Percentiles rank a stretch among this genome's conserved stretches.
These are phyloP conservation scores for Sporothrix euskadiensis DNA, from an alignment of 2,329 filamentous ascomycete genomes.

Conservation along the genomic window DNA sequence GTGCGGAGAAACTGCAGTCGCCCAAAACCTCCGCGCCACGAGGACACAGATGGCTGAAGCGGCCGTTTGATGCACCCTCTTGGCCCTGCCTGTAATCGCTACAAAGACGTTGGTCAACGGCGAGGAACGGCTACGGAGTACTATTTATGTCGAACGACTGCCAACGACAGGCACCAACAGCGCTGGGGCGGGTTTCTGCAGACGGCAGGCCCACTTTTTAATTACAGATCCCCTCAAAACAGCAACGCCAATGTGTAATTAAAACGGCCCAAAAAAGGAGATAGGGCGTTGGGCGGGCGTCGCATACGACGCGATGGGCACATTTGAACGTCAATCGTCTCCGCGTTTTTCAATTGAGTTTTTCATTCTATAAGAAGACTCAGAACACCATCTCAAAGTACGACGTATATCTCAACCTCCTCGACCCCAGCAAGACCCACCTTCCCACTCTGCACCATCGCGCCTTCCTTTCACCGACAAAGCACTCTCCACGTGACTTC, in stretches of 20 bases:
- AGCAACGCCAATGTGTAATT: slow-evolving; percentile 16
- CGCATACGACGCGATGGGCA: neutral
- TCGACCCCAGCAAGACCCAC: neutral
- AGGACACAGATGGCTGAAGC: neutral
- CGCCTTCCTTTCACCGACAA: neutral
- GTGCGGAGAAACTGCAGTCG: neutral
- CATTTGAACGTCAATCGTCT: neutral
- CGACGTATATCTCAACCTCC: neutral
- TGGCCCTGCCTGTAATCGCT: neutral
- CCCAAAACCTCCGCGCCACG: slow-evolving; percentile 7
- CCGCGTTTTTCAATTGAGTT: neutral
- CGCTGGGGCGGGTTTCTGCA: neutral
- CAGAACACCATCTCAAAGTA: neutral
- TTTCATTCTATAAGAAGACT: neutral
- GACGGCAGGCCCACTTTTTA: neutral
- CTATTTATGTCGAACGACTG: neutral
- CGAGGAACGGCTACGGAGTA: neutral
- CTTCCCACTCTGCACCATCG: neutral
- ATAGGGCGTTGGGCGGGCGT: neutral
- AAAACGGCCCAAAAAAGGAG: neutral
- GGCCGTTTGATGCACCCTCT: neutral
- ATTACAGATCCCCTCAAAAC: slow-evolving; percentile 1
- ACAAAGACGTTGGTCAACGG: neutral
- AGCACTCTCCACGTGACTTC: neutral
- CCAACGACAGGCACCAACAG: neutral